These are phyloP conservation scores for Parietichytrium sp. DNA, from an alignment of 108 stramenopile species.

Conservation along the genomic window DNA sequence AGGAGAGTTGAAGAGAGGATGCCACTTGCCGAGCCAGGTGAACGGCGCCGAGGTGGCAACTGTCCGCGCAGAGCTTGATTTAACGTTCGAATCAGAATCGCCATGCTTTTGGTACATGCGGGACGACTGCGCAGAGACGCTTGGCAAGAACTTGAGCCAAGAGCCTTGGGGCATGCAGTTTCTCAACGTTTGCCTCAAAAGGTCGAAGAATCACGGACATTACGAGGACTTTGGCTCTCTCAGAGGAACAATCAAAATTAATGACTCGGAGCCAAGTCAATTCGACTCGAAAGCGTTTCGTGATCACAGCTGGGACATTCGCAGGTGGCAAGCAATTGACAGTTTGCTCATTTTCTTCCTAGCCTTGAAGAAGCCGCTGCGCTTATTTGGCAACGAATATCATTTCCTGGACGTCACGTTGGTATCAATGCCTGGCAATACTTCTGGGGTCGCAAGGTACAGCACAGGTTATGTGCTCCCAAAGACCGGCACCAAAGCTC, in stretches of 20 bases:
- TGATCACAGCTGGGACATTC: slow-evolving; percentile 26
- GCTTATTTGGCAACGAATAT: not conserved
- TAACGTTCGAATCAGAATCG: not conserved
- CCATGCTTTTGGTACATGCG: slow-evolving; percentile 29
- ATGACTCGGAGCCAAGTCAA: not conserved
- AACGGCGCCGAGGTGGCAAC: not conserved
- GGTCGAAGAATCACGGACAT: slow-evolving; percentile 11
- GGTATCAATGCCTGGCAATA: slow-evolving; percentile 15
- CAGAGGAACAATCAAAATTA: not conserved
- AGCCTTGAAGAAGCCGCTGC: not conserved
- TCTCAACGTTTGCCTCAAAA: slow-evolving; percentile 1
- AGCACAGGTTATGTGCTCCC: slow-evolving; percentile 12
- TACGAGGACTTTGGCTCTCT: slow-evolving; percentile 40
- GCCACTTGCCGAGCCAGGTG: not conserved
- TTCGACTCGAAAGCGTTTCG: not conserved
- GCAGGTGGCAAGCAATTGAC: not conserved
- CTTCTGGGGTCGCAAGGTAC: slow-evolving; percentile 7
- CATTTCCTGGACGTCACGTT: slow-evolving; percentile 14
- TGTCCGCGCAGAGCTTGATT: not conserved
- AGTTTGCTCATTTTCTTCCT: slow-evolving; percentile 9
- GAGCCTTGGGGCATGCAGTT: slow-evolving; percentile 25
- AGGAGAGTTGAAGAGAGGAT: not conserved
- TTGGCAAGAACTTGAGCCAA: not conserved
- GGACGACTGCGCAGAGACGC: slow-evolving; percentile 10
- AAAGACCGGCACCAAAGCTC: not conserved